These are phyloP conservation scores for Aspergillus eucalypticola DNA, from an alignment of 2,329 filamentous ascomycete species.

Conservation along the genomic window DNA sequence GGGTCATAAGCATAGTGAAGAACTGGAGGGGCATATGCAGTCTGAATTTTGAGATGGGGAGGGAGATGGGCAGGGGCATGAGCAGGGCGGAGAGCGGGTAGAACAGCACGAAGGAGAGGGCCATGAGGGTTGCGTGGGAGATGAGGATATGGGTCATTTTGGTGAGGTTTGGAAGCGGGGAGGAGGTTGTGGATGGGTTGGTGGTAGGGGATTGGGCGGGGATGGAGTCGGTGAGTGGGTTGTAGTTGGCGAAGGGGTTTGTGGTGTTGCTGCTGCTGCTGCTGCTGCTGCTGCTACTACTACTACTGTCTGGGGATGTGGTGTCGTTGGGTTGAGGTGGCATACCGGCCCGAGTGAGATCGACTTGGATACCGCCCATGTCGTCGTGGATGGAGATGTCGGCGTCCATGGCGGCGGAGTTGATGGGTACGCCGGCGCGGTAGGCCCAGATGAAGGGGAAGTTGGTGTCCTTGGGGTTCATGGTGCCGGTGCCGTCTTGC, in stretches of 20 bases:
- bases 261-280: too few relatives aligned
- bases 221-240: slow-evolving; percentile 8
- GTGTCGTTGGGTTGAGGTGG: neutral
- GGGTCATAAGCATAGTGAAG: slow-evolving; percentile 50
- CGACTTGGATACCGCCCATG: slow-evolving; percentile 21
- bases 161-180: neutral
- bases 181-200: neutral
- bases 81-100: slow-evolving; percentile 27
- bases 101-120: slow-evolving; percentile 25
- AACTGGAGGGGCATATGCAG: slow-evolving; percentile 39
- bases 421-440: slow-evolving; percentile 24
- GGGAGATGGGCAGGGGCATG: slow-evolving; percentile 12
- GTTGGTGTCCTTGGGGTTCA: slow-evolving; percentile 18
- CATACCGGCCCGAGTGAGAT: slow-evolving; percentile 23
- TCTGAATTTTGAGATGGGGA: slow-evolving; percentile 6
- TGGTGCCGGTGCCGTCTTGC: slow-evolving; percentile 16
- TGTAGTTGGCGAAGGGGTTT: slow-evolving; percentile 24
- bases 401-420: slow-evolving; percentile 22
- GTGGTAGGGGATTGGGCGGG: neutral
- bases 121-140: slow-evolving; percentile 30
- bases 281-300: too few relatives aligned
- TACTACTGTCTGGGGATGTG: too few relatives aligned
- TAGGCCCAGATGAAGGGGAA: slow-evolving; percentile 34
- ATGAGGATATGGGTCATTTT: slow-evolving; percentile 4
- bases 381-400: slow-evolving; percentile 27